A percentile compares a stretch with the other conserved stretches of the same genome.
Conservation (phyloP, 1,139 yeast species). For the Casaregolazyma lundiana region DNA sequence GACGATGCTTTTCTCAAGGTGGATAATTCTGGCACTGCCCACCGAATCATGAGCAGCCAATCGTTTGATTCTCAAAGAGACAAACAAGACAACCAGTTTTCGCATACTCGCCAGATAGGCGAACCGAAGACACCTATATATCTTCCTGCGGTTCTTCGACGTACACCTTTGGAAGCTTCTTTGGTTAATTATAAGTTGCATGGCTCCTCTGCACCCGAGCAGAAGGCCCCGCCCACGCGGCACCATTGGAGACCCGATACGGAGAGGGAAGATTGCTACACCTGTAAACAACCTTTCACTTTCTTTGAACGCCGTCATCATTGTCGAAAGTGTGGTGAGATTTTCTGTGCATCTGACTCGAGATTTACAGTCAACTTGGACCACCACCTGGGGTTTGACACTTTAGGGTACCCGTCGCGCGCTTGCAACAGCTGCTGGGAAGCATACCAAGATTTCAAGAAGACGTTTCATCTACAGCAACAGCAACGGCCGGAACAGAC, state of each 20-base stretch:
- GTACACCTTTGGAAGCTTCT: constrained; percentile 19
- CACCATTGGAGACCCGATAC: constrained; percentile 80
- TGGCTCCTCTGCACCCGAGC: constrained; percentile 1
- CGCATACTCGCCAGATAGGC: constrained; percentile 28
- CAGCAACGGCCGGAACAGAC: constrained; percentile 9
- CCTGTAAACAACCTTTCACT: constrained; percentile 45
- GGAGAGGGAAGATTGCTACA: constrained; percentile 57
- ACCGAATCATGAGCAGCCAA: neutral
- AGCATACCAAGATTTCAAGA: constrained; percentile 38
- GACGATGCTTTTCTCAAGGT: neutral
- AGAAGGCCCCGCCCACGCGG: constrained; percentile 44
- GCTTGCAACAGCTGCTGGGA: constrained; percentile 74
- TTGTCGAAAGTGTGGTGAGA: constrained; percentile 90
- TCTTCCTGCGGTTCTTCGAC: constrained; percentile 82
- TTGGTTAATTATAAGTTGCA: constrained; percentile 2
- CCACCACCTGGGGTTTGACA: constrained; percentile 68
- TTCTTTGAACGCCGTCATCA: constrained; percentile 83
- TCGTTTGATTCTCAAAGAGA: neutral
- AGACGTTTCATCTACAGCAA: constrained; percentile 4
- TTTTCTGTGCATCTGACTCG: constrained; percentile 70
- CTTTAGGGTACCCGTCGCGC: constrained; percentile 66
- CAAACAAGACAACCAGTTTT: neutral
- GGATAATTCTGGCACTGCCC: neutral
- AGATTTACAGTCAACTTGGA: constrained; percentile 51
- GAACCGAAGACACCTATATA: constrained; percentile 77